Base-by-base conservation (phyloP, 257 asterid species). In the Verbena officinalis region DNA sequence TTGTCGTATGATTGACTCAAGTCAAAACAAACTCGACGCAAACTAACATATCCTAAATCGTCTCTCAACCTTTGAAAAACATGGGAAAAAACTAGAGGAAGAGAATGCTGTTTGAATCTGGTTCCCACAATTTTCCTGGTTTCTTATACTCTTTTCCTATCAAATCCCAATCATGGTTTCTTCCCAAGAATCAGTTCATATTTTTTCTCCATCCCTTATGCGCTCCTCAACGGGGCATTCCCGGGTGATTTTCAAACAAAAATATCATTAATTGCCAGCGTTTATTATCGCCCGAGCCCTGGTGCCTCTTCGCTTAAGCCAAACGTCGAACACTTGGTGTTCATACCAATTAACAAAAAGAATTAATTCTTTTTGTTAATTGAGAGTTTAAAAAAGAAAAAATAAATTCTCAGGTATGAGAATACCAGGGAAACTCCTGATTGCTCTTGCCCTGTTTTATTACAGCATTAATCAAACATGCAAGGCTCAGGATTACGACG, bases 181-280 rank as follows among this genome's bases (percentile, higher is more conserved):
- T 71, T 71, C 72, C 72, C 68, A 69, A 69, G 11, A 33, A 22
- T 53, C 72, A 20, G 52, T 48, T 57, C 7, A 11, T 2, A 10
- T 12, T 22, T 42, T 42, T 42, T 8, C 51, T 27, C 50, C 19
- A 48, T 64, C 24, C 62, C 81, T 27, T 62, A 77, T 80, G 34
- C 64, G 81, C 67, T 49, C 72, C 64, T 59, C 45, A 82, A 81
- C 90, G 84, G 90, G 87, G 95, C 89, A 64, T 77, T 74, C 75
- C 80, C 70, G 66, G 86, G 86, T 76, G 83, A 56, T 56, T 33
- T 44, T 43, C 64, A 9, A 24, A 23, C 14, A 1, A 48, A 24
- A 61, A 22, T 4, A 36, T 36, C 40, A 36, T 36, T 36, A 36
- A 27, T 59, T 43, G 52, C 59, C 71, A 54, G 58, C 64, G n/a